phyloP scores from a whole-genome alignment of 495 filamentous ascomycete genomes.

The Glarea lozoyensis region DNA sequence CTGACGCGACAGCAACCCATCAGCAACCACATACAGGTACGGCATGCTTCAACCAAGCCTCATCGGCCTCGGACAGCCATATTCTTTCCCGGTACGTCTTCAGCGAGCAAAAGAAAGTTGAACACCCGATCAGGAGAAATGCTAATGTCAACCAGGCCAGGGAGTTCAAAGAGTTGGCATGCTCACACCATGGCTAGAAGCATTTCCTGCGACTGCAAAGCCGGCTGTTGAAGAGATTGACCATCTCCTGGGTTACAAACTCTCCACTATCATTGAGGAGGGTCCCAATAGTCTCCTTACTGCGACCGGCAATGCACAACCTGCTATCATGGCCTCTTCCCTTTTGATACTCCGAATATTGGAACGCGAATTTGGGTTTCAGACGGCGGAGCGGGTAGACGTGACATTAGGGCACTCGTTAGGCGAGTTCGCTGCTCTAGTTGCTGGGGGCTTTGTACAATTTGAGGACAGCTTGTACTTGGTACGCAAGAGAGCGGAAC shows the following conservation, averaged over 20 bases:
- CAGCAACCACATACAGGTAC: slow-evolving; percentile 1
- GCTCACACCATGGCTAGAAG: slow-evolving; percentile 72
- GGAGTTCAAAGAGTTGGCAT: slow-evolving; percentile 94
- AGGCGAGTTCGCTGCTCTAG: slow-evolving; percentile 90
- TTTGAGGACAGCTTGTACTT: slow-evolving; percentile 72
- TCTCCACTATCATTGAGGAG: slow-evolving; percentile 70
- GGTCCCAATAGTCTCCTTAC: slow-evolving; percentile 71
- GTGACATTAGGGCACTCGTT: slow-evolving; percentile 86
- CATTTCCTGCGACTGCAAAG: slow-evolving; percentile 66
- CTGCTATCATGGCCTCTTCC: slow-evolving; percentile 91
- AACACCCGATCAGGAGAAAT: neutral
- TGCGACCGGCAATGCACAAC: slow-evolving; percentile 80
- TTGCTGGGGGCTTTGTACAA: slow-evolving; percentile 66
- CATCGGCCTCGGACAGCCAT: slow-evolving; percentile 59
- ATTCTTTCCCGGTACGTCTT: slow-evolving; percentile 68
- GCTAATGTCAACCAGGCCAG: slow-evolving; percentile 53
- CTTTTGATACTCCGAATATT: slow-evolving; percentile 85
- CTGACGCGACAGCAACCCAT: neutral
- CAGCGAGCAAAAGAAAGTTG: neutral
- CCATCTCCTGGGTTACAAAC: slow-evolving; percentile 52
- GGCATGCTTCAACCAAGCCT: slow-evolving; percentile 16
- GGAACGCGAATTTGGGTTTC: slow-evolving; percentile 75
- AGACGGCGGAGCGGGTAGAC: slow-evolving; percentile 57
- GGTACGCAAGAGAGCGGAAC: slow-evolving; percentile 70
- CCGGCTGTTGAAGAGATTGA: slow-evolving; percentile 80